Conservation (phyloP, 1,139 yeast genomes). For the Scheffersomyces insectosa region DNA sequence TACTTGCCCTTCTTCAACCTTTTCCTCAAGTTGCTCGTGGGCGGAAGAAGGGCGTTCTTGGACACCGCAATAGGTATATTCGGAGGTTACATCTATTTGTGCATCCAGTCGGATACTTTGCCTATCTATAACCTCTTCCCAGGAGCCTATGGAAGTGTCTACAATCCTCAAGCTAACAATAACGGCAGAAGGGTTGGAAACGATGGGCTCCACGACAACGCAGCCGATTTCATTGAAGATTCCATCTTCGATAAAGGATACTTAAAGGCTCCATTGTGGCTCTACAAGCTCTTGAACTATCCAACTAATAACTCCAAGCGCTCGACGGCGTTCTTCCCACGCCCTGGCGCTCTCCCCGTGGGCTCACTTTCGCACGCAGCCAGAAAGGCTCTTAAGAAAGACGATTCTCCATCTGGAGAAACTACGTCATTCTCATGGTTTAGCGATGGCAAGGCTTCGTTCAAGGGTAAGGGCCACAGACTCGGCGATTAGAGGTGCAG, state of each 20-base stretch:
- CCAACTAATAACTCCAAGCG: slow-evolving; percentile 30
- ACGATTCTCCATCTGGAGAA: background rate
- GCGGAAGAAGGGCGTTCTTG: slow-evolving; percentile 40
- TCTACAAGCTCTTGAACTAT: slow-evolving; percentile 33
- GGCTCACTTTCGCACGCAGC: background rate
- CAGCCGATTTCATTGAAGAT: slow-evolving; percentile 29
- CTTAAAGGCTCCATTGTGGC: slow-evolving; percentile 42
- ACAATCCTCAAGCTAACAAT: slow-evolving; percentile 9
- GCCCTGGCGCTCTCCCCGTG: background rate
- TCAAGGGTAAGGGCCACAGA: slow-evolving; percentile 38
- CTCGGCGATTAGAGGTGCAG: slow-evolving; percentile 24
- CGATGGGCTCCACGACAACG: slow-evolving; percentile 3
- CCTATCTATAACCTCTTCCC: slow-evolving; percentile 45
- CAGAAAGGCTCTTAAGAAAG: background rate
- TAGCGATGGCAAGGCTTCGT: slow-evolving; percentile 13
- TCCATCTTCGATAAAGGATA: slow-evolving; percentile 46
- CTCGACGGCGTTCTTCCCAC: slow-evolving; percentile 29
- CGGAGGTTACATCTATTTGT: slow-evolving; percentile 60
- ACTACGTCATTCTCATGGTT: slow-evolving; percentile 16
- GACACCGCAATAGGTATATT: slow-evolving; percentile 50
- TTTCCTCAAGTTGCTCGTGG: slow-evolving; percentile 46
- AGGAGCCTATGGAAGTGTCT: slow-evolving; percentile 39
- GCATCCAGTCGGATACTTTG: slow-evolving; percentile 55
- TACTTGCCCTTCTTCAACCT: slow-evolving; percentile 58
- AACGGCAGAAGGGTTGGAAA: slow-evolving; percentile 37